Base-by-base conservation (phyloP, 2,329 filamentous ascomycete genomes). In the Pseudonectria buxi region DNA sequence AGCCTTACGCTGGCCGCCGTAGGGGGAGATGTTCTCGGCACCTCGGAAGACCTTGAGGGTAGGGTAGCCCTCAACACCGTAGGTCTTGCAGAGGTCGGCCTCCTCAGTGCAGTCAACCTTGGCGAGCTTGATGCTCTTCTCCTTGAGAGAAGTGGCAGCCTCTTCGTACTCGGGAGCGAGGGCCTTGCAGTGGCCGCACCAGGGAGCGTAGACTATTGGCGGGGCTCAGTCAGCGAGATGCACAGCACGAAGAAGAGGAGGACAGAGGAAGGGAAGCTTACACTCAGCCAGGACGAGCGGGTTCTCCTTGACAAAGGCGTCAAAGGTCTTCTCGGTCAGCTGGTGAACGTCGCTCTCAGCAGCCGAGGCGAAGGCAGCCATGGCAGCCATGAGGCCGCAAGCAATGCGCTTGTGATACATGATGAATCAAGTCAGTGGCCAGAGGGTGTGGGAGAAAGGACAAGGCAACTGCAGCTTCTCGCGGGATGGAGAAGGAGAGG, bases 31-130 rank as follows among this genome's bases (percentile, higher is more conserved):
- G 61, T 83, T 86, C 10, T 95, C 86, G 28, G 69, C 66, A 53
- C 92, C 90, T 56, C 90, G 87, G 88, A 98, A 98, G 68, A 98
- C 79, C 81, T 96, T 98, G 61, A 98, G 79, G 50, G 92, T 98
- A 45, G 92, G 92, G 76, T 98, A 98, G 49, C 92, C 92, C 74
- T 96, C 88, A 28, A 98, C 89, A 45, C 86, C 89, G 56, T 85
- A 86, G 53, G 78, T 72, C 65, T 88, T 78, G 79, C 92, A 98
- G 50, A 98, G 83, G 24, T 94, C 87, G 45, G 81, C 71, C 74
- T 98, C 86, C 63, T 85, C 88, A 58, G 90, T 96, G 76, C 92
- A 96, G 73, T 95, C 90, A 53, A 94, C 68, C 79, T 94, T 92
- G 65, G 75, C 83, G 37, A 94, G 74, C 58, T 76, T 77, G 66